A percentile compares a stretch with the other conserved stretches of the same genome.
These are phyloP conservation scores for Aureobasidium vineae DNA, from an alignment of 2,329 filamentous ascomycete genomes.

Conservation along the genomic window DNA sequence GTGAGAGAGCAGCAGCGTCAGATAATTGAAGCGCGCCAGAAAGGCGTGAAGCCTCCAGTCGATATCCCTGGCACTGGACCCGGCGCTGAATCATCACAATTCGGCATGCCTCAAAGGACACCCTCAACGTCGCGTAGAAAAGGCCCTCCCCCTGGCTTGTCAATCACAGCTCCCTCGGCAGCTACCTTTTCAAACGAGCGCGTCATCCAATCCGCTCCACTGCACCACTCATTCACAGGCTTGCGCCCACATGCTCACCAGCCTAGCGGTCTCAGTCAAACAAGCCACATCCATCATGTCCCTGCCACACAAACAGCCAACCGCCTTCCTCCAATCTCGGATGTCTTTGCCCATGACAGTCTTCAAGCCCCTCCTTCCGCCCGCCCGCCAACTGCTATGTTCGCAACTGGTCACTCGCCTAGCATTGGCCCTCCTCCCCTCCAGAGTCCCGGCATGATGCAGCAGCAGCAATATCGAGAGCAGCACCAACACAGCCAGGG, in stretches of 20 bases:
- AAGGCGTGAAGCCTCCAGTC: slow-evolving; percentile 65
- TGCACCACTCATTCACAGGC: slow-evolving; percentile 93
- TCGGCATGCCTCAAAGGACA: slow-evolving; percentile 58
- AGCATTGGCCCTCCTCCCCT: slow-evolving; percentile 65
- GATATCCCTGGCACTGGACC: slow-evolving; percentile 43
- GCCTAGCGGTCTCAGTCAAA: slow-evolving; percentile 76
- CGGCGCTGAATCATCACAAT: slow-evolving; percentile 38
- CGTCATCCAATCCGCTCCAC: slow-evolving; percentile 92
- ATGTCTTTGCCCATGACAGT: slow-evolving; percentile 85
- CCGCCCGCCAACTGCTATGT: slow-evolving; percentile 38
- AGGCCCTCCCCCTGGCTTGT: slow-evolving; percentile 79
- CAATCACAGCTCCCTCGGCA: slow-evolving; percentile 91
- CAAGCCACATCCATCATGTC: slow-evolving; percentile 86
- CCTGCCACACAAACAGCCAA: slow-evolving; percentile 88
- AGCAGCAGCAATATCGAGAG: slow-evolving; percentile 43
- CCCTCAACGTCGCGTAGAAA: slow-evolving; percentile 69
- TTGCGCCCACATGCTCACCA: slow-evolving; percentile 72
- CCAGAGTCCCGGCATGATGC: slow-evolving; percentile 73
- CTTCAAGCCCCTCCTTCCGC: slow-evolving; percentile 38
- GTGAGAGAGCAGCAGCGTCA: slow-evolving; percentile 91
- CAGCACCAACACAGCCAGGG: slow-evolving; percentile 45
- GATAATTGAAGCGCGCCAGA: slow-evolving; percentile 91
- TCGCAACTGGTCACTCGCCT: slow-evolving; percentile 35
- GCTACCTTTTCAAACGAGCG: slow-evolving; percentile 90
- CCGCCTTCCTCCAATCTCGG: slow-evolving; percentile 86